Evolutionary conservation across 2,329 filamentous ascomycete species (phyloP).

Genomic region (Daldinia sp.): DNA sequence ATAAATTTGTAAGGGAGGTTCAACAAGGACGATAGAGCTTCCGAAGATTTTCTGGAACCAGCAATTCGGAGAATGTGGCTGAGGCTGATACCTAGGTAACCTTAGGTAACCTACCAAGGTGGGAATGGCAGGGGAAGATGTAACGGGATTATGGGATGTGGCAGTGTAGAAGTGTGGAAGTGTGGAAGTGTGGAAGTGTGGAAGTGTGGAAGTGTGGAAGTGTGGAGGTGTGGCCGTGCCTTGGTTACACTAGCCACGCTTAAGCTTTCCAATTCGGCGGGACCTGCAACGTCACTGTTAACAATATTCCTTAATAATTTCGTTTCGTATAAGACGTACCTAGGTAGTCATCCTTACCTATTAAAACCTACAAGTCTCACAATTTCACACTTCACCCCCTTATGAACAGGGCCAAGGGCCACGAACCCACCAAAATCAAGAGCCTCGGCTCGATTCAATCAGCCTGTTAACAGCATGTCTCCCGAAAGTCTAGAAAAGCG

Average conservation of each 20-base stretch:
- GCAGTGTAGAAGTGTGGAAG: too few species aligned
- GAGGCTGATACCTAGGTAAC: background rate
- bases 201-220: too few species aligned
- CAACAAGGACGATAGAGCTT: background rate
- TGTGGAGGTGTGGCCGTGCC: background rate
- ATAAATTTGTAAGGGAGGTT: background rate
- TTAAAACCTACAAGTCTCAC: background rate
- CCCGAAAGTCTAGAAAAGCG: conserved; percentile 69
- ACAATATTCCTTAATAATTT: background rate
- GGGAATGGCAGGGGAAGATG: too few species aligned
- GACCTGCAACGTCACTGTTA: conserved; percentile 32
- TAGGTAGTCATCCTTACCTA: background rate
- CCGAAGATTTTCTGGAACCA: conserved; percentile 30
- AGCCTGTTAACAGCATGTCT: conserved; percentile 56
- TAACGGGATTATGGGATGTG: too few species aligned
- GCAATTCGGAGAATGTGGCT: background rate
- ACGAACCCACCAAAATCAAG: background rate
- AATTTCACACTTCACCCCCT: background rate
- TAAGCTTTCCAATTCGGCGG: background rate
- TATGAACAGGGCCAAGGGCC: background rate
- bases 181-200: too few species aligned
- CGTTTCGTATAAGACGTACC: background rate
- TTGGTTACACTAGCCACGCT: background rate
- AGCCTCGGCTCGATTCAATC: conserved; percentile 8
- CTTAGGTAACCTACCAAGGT: too few species aligned